A percentile compares a stretch with the other conserved stretches of the same genome.
Conservation (phyloP, 495 filamentous ascomycete species). For the Penicillium canescens region DNA sequence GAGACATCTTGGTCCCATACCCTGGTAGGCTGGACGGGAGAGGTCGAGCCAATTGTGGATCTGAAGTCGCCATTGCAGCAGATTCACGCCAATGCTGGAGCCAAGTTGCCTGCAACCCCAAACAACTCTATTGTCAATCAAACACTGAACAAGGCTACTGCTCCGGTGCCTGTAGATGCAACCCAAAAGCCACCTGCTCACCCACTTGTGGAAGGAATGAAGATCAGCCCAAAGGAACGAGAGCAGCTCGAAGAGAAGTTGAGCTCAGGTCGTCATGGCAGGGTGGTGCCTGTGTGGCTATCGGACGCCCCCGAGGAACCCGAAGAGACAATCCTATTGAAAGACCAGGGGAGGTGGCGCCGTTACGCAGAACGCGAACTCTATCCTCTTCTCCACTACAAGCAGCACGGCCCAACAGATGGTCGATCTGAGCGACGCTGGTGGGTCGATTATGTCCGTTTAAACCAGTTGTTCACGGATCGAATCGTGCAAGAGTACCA, state of each 20-base stretch:
- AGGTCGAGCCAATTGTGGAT: slow-evolving; percentile 62
- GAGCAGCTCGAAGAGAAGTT: slow-evolving; percentile 67
- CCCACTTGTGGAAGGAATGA: slow-evolving; percentile 61
- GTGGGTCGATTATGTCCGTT: slow-evolving; percentile 85
- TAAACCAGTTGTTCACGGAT: slow-evolving; percentile 87
- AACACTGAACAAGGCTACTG: slow-evolving; percentile 61
- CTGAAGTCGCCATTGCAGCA: slow-evolving; percentile 33
- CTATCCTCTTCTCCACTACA: slow-evolving; percentile 91
- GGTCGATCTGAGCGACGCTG: slow-evolving; percentile 75
- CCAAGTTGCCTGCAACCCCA: slow-evolving; percentile 19
- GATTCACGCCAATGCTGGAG: slow-evolving; percentile 29
- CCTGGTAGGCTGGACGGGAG: slow-evolving; percentile 89
- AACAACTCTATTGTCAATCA: slow-evolving; percentile 13
- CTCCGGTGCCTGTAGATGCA: slow-evolving; percentile 69
- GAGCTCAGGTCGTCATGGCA: slow-evolving; percentile 63
- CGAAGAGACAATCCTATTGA: slow-evolving; percentile 64
- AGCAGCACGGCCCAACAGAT: slow-evolving; percentile 83
- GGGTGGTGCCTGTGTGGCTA: slow-evolving; percentile 83
- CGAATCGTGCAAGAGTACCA: slow-evolving; percentile 82
- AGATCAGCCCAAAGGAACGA: slow-evolving; percentile 64
- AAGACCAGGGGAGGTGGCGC: slow-evolving; percentile 79
- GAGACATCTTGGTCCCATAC: slow-evolving; percentile 80
- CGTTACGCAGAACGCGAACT: slow-evolving; percentile 86
- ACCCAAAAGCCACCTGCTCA: slow-evolving; percentile 52
- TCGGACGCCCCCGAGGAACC: slow-evolving; percentile 64